Evolutionary conservation across 306 rosid genomes (phyloP).

Genomic region (Lablab purpureus): DNA sequence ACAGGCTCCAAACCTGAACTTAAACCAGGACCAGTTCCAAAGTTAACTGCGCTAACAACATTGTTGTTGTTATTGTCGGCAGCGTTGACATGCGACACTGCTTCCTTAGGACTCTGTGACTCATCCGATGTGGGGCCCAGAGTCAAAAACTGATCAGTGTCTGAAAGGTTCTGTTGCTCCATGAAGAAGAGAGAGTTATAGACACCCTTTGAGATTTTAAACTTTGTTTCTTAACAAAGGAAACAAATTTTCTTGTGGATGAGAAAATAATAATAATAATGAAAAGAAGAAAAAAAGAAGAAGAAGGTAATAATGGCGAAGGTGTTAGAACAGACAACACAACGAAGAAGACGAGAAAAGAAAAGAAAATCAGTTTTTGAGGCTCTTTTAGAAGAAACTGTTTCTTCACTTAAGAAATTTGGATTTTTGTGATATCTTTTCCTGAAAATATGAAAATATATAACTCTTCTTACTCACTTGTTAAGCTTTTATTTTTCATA

Average conservation of each 20-base stretch:
- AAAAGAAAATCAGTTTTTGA: slow-evolving; percentile 14
- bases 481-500: neutral
- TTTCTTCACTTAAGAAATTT: slow-evolving; percentile 10
- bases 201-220: slow-evolving; percentile 19
- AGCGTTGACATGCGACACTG: neutral
- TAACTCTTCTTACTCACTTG: neutral
- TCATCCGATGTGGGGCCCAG: neutral
- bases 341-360: slow-evolving; percentile 33
- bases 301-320: neutral
- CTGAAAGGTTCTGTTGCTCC: slow-evolving; percentile 30
- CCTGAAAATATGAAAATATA: slow-evolving; percentile 36
- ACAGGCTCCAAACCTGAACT: slow-evolving; percentile 24
- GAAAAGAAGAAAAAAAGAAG: neutral
- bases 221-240: neutral
- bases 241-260: neutral
- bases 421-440: slow-evolving; percentile 36
- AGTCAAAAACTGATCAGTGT: slow-evolving; percentile 8
- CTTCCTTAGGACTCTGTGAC: neutral
- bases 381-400: slow-evolving; percentile 21
- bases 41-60: neutral
- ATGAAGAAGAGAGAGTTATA: slow-evolving; percentile 4
- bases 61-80: neutral
- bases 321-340: slow-evolving; percentile 27
- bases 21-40: slow-evolving; percentile 11
- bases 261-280: neutral